Conservation (phyloP, 768 basidiomycete species). For the Austroboletus eburneus region DNA sequence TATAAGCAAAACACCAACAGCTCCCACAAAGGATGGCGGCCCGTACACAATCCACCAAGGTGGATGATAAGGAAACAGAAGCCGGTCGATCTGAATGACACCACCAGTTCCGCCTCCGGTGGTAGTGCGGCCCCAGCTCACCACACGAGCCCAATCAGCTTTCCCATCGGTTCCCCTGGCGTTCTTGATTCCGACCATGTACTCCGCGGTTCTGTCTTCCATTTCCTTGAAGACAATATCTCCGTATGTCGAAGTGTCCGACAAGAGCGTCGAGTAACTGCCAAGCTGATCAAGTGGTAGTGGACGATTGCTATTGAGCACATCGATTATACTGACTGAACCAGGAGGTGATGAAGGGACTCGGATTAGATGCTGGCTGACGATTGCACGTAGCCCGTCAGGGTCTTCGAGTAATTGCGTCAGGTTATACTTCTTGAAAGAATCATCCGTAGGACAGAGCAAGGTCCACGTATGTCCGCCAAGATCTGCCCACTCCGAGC, state of each 20-base stretch:
- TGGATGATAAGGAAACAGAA: conserved; percentile 83
- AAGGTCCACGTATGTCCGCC: conserved; percentile 73
- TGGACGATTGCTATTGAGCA: conserved; percentile 67
- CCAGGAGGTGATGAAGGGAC: conserved; percentile 27
- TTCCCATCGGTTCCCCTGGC: conserved; percentile 61
- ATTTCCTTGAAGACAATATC: conserved; percentile 73
- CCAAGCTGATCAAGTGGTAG: conserved; percentile 65
- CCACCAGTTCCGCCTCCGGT: conserved; percentile 74
- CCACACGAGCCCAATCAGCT: conserved; percentile 60
- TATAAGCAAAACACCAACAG: conserved; percentile 56
- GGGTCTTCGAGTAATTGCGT: conserved; percentile 62
- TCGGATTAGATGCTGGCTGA: conserved; percentile 75
- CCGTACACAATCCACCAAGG: conserved; percentile 82
- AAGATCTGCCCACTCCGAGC: conserved; percentile 60
- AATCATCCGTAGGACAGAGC: conserved; percentile 87
- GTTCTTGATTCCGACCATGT: conserved; percentile 71
- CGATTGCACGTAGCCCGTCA: conserved; percentile 52
- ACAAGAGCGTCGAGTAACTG: conserved; percentile 76
- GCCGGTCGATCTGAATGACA: conserved; percentile 80
- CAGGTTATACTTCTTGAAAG: conserved; percentile 84
- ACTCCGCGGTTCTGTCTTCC: conserved; percentile 38
- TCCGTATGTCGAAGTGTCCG: conserved; percentile 62
- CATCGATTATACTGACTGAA: conserved; percentile 26
- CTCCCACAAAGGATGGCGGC: conserved; percentile 57
- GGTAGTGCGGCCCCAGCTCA: conserved; percentile 75